Base-by-base conservation (phyloP, 1,139 yeast genomes). In the Taphrina sp. region DNA sequence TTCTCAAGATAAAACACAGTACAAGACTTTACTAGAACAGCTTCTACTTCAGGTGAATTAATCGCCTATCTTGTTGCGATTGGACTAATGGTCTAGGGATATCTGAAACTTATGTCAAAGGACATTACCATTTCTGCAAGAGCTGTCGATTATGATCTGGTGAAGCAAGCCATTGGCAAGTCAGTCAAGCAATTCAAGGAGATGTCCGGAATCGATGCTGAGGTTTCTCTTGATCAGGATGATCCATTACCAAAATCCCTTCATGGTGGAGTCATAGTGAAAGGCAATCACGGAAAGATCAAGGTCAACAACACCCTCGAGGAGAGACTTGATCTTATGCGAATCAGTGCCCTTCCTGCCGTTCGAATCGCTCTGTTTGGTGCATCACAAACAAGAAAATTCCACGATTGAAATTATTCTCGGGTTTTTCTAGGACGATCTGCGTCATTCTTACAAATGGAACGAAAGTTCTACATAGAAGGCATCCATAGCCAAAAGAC, bases 291-390 rank as follows among this genome's bases (percentile, higher is more conserved):
- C 34, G 95, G 95, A 57, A 88, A 85, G 73, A 90, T 94, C 64
- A 90, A 84, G 65, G 88, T 92, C 59, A 77, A 87, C 73, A 92
- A 92, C 75, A 90, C 98, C 37, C 79, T 94, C 67, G 96, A 88
- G 67, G 96, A 90, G 75, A 86, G 99, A 73, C 80, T 92, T 68
- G 79, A 82, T 66, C 75, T 94, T 62, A 77, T 92, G 67, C 79
- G 86, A 46, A 85, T 85, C 69, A 87, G 82, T 66, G 86, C 96
- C 5, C 79, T 94, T 64, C 99, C 99, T 52, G 95, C 90, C 56
- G 83, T 94, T 64, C 83, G 97, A 74, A 76, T 85, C 62, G 95
- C 89, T 66, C 75, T 92, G 68, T 92, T 89, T 70, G 98, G 98
- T 47, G 60, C 58, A 38, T 52, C 96, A 26, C 73, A 79, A 58